Conservation (phyloP, 306 rosid species). For the Sicyos edulis region DNA sequence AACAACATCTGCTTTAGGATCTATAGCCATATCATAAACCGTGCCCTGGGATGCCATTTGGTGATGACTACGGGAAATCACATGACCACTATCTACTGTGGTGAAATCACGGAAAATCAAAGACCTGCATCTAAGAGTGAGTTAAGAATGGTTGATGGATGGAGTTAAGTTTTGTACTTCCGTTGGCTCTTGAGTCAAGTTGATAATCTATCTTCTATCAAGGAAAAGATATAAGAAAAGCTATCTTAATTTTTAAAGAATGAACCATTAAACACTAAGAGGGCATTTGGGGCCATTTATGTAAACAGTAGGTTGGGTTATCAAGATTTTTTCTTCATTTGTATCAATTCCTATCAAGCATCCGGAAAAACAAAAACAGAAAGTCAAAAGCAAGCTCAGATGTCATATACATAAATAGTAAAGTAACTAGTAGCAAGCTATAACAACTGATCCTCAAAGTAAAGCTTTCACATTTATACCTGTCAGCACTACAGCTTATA, state of each 20-base stretch:
- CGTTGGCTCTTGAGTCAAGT: neutral
- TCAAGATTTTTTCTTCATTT: neutral
- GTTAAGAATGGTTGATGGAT: neutral
- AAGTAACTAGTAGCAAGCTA: neutral
- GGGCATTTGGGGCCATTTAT: too few species aligned
- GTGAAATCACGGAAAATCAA: slow-evolving; percentile 51
- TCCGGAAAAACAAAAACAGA: neutral
- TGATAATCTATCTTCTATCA: neutral
- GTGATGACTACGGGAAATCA: slow-evolving; percentile 38
- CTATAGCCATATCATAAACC: slow-evolving; percentile 69
- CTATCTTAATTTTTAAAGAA: neutral
- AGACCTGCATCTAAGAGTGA: slow-evolving; percentile 38
- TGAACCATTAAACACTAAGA: neutral
- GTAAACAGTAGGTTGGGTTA: too few species aligned
- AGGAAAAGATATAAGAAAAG: neutral
- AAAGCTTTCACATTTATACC: slow-evolving; percentile 35
- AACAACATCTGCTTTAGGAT: slow-evolving; percentile 41
- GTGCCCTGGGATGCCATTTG: slow-evolving; percentile 61
- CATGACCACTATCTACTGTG: slow-evolving; percentile 33
- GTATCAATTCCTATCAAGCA: neutral
- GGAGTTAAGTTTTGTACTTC: neutral
- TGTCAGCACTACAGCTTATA: slow-evolving; percentile 69
- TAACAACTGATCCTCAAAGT: slow-evolving; percentile 13
- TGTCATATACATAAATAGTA: neutral
- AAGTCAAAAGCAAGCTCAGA: neutral